Base-by-base conservation (phyloP, 371 early-diverging fungal species). In the Mucor piriformis region DNA sequence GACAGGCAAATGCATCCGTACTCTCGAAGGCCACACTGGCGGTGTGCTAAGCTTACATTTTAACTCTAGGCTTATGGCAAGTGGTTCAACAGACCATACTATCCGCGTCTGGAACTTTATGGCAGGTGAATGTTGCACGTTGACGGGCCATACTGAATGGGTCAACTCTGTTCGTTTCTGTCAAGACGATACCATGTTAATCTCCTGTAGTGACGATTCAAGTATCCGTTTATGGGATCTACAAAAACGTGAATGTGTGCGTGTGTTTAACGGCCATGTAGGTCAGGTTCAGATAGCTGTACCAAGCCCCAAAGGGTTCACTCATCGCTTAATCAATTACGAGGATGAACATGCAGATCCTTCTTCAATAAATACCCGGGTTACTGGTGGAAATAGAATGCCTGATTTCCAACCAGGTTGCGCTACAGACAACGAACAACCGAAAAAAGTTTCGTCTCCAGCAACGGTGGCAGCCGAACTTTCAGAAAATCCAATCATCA, bases 71-170 rank as follows among this genome's bases (percentile, higher is more conserved):
- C 59, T 89, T 3, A 69, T 95, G 52, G 95, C 89, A 3, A 88
- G 89, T 59, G 95, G 95, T 48, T 88, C 92, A 6, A 92, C 86
- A 10, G 96, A 96, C 67, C 88, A 89, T 49, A 87, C 86, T 3
- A 91, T 99, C 54, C 88, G 92, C 23, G 86, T 97, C 6, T 97
- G 94, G 94, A 92, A 96, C 64, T 86, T 95, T 62, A 81, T 80
- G 8, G 83, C 89, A 2, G 92, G 92, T 16, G 85, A 89, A 53
- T 87, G 89, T 64, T 88, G 88, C 51, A 83, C 86, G 0, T 76
- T 97, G 16, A 77, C 73, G 3, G 97, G 96, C 0, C 96, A 97
- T 59, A 77, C 82, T 0, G 94, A 93, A 66, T 83, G 87, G 84
- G 93, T 96, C 47, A 96, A 94, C 69, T 81, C 84, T 18, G 95